Evolutionary conservation across 768 basidiomycete genomes (phyloP).

Genomic region (Sarcomyxa edulis): DNA sequence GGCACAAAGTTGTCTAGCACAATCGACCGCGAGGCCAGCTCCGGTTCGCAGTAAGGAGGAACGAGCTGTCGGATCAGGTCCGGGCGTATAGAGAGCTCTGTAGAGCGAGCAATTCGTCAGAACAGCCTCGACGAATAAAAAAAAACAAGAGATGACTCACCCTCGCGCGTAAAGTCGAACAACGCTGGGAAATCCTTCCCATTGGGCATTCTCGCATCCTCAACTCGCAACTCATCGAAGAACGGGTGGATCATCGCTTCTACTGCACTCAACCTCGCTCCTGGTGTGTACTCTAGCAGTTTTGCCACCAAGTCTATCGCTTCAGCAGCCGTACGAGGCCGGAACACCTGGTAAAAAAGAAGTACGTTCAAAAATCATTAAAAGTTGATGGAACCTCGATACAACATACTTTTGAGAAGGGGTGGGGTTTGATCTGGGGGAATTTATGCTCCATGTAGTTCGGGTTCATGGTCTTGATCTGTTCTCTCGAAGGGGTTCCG

Average conservation of each 20-base stretch:
- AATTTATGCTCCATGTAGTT: slow-evolving; percentile 99
- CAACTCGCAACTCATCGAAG: slow-evolving; percentile 92
- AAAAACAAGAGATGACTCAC: slow-evolving; percentile 42
- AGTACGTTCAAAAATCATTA: too few relatives aligned
- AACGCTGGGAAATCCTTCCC: slow-evolving; percentile 93
- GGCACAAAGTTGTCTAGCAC: slow-evolving; percentile 90
- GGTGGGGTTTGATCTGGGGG: slow-evolving; percentile 99
- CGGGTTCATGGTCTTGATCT: slow-evolving; percentile 99
- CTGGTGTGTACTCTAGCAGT: slow-evolving; percentile 97
- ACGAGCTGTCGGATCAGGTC: slow-evolving; percentile 91
- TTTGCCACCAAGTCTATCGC: slow-evolving; percentile 95
- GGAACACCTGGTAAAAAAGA: slow-evolving; percentile 73
- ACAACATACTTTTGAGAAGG: slow-evolving; percentile 81
- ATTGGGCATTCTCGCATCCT: slow-evolving; percentile 93
- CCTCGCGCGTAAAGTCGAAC: slow-evolving; percentile 95
- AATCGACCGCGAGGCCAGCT: slow-evolving; percentile 82
- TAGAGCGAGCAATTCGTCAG: slow-evolving; percentile 5
- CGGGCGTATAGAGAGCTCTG: slow-evolving; percentile 95
- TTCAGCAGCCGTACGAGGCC: slow-evolving; percentile 92
- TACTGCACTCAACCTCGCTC: slow-evolving; percentile 82
- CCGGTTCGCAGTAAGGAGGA: slow-evolving; percentile 84
- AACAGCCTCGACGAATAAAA: not conserved
- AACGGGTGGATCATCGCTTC: slow-evolving; percentile 93
- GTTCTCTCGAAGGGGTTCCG: slow-evolving; percentile 95
- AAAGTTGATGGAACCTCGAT: slow-evolving; percentile 6